phyloP scores from a whole-genome alignment of 1,284 basidiomycete genomes.

The Ganoderma lingzhi region DNA sequence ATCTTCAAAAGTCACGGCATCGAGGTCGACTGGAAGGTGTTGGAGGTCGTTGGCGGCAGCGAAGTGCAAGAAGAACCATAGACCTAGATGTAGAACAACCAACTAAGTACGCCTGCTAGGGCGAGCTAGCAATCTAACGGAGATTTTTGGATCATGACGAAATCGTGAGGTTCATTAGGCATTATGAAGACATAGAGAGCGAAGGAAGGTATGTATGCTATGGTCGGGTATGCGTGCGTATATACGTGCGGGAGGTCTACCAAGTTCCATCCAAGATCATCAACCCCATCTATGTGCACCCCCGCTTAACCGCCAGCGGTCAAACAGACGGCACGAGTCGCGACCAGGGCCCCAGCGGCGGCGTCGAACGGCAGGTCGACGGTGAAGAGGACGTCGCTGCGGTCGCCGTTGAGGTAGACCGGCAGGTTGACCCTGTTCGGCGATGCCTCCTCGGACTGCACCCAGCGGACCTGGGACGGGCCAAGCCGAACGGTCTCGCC shows the following conservation, averaged over 20 bases:
- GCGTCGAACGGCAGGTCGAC: slow-evolving; percentile 81
- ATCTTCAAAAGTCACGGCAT: slow-evolving; percentile 81
- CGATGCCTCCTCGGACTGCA: slow-evolving; percentile 64
- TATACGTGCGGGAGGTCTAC: slow-evolving; percentile 18
- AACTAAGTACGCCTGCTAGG: neutral
- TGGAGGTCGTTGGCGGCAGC: slow-evolving; percentile 70
- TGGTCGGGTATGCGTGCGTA: slow-evolving; percentile 26
- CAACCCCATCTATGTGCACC: slow-evolving; percentile 11
- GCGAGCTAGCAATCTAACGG: neutral
- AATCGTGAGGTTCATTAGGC: slow-evolving; percentile 32
- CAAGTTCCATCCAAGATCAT: slow-evolving; percentile 21
- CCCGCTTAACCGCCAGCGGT: slow-evolving; percentile 58
- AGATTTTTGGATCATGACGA: slow-evolving; percentile 9
- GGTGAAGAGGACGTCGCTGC: slow-evolving; percentile 90
- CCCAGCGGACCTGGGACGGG: slow-evolving; percentile 87
- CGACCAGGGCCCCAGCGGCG: slow-evolving; percentile 69
- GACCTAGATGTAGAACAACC: slow-evolving; percentile 4
- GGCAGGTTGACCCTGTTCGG: slow-evolving; percentile 76
- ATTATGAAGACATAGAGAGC: slow-evolving; percentile 26
- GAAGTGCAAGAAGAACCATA: slow-evolving; percentile 34
- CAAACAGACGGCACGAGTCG: slow-evolving; percentile 84
- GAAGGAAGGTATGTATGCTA: slow-evolving; percentile 33
- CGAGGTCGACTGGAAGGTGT: slow-evolving; percentile 84
- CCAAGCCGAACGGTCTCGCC: slow-evolving; percentile 81
- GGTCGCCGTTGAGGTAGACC: slow-evolving; percentile 92